phyloP scores from a whole-genome alignment of 441 rosid species.

The Pelargonium myrrhifolium region DNA sequence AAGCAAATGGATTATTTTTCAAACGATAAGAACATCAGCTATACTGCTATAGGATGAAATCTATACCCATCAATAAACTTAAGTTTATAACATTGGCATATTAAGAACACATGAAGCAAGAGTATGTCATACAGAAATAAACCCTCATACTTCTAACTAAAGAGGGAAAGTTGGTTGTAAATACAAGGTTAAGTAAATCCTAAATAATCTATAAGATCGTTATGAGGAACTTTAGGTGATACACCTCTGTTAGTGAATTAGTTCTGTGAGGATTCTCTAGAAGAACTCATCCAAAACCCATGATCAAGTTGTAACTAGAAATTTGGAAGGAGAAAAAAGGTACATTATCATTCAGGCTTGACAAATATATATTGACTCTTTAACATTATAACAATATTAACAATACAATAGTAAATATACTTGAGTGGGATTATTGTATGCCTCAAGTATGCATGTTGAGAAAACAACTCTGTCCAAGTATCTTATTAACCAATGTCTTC shows the following conservation, averaged over 20 bases:
- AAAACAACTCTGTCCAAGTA: background rate
- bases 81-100: too few species aligned
- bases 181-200: background rate
- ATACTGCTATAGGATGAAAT: background rate
- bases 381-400: too few species aligned
- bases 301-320: too few species aligned
- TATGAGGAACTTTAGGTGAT: background rate
- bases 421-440: background rate
- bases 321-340: too few species aligned
- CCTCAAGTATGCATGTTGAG: background rate
- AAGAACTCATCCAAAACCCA: too few species aligned
- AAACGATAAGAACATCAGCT: background rate
- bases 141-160: background rate
- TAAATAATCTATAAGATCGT: background rate
- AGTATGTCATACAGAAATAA: background rate
- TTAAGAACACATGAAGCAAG: background rate
- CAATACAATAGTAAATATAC: background rate
- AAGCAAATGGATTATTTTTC: background rate
- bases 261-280: too few species aligned
- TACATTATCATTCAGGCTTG: too few species aligned
- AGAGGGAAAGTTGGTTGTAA: background rate
- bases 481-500: background rate
- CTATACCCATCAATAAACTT: too few species aligned
- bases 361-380: too few species aligned
- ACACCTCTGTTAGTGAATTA: too few species aligned